Evolutionary conservation across 306 rosid genomes (phyloP).

Genomic region (Cicer cuneatum): DNA sequence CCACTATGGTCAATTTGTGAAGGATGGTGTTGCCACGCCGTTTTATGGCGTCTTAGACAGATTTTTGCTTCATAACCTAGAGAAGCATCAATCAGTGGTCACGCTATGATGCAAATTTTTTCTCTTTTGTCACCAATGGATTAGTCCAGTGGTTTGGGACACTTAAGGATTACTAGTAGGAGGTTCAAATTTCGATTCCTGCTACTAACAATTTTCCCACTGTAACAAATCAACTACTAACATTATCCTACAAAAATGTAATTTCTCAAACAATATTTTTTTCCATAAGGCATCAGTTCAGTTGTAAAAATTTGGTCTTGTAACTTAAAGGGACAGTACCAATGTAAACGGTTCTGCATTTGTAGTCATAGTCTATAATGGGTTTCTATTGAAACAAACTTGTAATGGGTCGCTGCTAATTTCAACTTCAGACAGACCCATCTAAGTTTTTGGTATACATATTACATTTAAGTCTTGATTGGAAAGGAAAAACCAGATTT

Average conservation of each 20-base stretch:
- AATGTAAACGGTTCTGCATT: slow-evolving; percentile 30
- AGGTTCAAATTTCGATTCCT: too few species aligned
- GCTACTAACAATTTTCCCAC: too few species aligned
- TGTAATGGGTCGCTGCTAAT: background rate
- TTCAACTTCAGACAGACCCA: slow-evolving; percentile 35
- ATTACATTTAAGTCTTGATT: slow-evolving; percentile 27
- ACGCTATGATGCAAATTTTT: slow-evolving; percentile 27
- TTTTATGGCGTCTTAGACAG: background rate
- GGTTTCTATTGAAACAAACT: slow-evolving; percentile 24
- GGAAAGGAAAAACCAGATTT: slow-evolving; percentile 27
- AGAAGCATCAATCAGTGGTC: slow-evolving; percentile 37
- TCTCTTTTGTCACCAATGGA: too few species aligned
- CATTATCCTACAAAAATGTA: too few species aligned
- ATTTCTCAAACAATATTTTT: too few species aligned
- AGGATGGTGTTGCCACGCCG: background rate
- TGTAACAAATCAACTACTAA: too few species aligned
- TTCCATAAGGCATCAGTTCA: too few species aligned
- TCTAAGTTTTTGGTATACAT: slow-evolving; percentile 3
- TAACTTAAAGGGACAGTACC: background rate
- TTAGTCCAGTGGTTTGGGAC: too few species aligned
- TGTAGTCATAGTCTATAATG: slow-evolving; percentile 14
- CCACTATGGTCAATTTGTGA: background rate
- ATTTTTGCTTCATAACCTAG: slow-evolving; percentile 20
- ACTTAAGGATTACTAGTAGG: too few species aligned
- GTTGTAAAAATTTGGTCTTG: too few species aligned